Conservation (phyloP, 805 yeast species). For the Yarrowia phangngaensis region DNA sequence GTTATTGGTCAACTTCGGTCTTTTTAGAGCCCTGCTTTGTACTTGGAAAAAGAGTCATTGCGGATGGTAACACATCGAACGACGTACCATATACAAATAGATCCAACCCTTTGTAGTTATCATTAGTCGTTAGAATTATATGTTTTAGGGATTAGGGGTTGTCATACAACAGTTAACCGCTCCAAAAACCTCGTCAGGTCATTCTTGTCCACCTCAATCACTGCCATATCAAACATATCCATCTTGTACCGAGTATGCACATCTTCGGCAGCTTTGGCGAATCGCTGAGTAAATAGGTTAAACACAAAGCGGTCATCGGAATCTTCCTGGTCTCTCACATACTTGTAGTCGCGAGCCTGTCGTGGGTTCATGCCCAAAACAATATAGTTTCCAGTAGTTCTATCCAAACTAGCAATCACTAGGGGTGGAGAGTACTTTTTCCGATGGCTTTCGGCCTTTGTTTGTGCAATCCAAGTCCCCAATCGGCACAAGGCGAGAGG, state of each 20-base stretch:
- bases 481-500: slow-evolving; percentile 80
- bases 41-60: too few relatives aligned
- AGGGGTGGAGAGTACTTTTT: slow-evolving; percentile 57
- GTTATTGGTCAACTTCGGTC: too few relatives aligned
- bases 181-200: slow-evolving; percentile 87
- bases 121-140: too few relatives aligned
- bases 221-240: slow-evolving; percentile 92
- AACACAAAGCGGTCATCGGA: slow-evolving; percentile 37
- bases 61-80: too few relatives aligned
- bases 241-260: slow-evolving; percentile 87
- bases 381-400: slow-evolving; percentile 66
- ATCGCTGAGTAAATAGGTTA: slow-evolving; percentile 75
- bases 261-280: slow-evolving; percentile 77
- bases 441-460: slow-evolving; percentile 73
- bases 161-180: slow-evolving; percentile 49
- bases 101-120: too few relatives aligned
- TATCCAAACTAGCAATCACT: slow-evolving; percentile 79
- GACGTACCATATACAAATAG: too few relatives aligned
- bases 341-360: slow-evolving; percentile 49
- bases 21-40: too few relatives aligned
- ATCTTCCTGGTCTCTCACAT: slow-evolving; percentile 32
- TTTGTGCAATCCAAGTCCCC: slow-evolving; percentile 88
- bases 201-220: slow-evolving; percentile 82
- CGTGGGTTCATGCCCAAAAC: slow-evolving; percentile 89
- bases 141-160: not conserved